Evolutionary conservation across 1,139 yeast genomes (phyloP).

Genomic region (Pichia sp.): DNA sequence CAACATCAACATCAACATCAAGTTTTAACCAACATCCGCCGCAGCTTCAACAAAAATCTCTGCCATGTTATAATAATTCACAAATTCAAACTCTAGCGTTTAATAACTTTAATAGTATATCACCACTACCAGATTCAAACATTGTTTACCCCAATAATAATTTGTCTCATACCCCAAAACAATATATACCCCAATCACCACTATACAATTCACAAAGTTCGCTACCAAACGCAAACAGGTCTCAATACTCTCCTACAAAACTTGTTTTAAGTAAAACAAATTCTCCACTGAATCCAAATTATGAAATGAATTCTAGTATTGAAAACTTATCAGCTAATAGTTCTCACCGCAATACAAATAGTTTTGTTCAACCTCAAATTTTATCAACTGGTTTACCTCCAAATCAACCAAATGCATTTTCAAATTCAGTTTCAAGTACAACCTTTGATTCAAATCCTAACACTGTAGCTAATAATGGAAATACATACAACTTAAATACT

Average conservation of each 20-base stretch:
- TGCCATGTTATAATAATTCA: not conserved
- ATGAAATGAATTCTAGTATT: not conserved
- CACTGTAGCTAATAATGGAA: not conserved
- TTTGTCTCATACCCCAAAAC: not conserved
- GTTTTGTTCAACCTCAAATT: not conserved
- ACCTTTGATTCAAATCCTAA: no score
- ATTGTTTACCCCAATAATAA: not conserved
- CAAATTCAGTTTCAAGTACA: no score
- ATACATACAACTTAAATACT: slow-evolving; percentile 9
- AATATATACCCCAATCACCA: not conserved
- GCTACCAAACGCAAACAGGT: not conserved
- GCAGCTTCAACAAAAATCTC: not conserved
- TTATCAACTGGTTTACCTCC: not conserved
- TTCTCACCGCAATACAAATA: not conserved
- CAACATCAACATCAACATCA: no score
- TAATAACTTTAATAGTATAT: not conserved
- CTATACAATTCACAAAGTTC: not conserved
- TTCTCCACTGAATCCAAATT: not conserved
- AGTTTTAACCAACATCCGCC: not conserved
- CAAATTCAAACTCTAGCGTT: not conserved
- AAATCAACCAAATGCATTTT: not conserved
- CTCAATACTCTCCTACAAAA: slow-evolving; percentile 1
- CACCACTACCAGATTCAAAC: slow-evolving; percentile 10
- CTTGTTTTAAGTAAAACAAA: not conserved
- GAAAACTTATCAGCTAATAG: not conserved